Base-by-base conservation (phyloP, 495 filamentous ascomycete genomes). In the Apiosordaria backusii region DNA sequence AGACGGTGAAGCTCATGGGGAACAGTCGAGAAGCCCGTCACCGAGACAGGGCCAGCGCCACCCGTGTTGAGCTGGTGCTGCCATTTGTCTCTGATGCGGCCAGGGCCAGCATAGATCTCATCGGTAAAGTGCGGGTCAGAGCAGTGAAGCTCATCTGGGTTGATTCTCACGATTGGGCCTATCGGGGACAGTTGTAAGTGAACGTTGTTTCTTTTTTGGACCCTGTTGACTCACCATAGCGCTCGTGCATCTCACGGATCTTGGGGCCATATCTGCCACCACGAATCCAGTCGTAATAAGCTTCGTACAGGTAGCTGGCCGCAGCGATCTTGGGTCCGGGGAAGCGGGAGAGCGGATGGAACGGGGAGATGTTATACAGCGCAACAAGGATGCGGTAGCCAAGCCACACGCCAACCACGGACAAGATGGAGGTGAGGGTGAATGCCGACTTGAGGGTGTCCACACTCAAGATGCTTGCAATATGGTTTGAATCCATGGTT, bases 281-380 rank as follows among this genome's bases (percentile, higher is more conserved):
- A 9, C 75, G 70, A 40, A 82, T 66, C 18, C 84, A 67, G 60
- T 86, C 82, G 60, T 82, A 81, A 67, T 83, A 87, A 50, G 81
- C 81, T 55, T 87, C 85, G 27, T 82, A 82, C 23, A 78, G 67
- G 27, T 75, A 77, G 15, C 79, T 80, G 4, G 74, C 67, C 0
- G 80, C 81, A 0, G 83, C 80, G 4, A 85, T 70, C 69, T 77
- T 81, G 0, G 82, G 81, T 0, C 83, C 84, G 5, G 84, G 84
- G 26, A 84, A 74, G 18, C 67, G 60, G 24, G 54, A 65, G 18
- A 78, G 60, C 1, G 76, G 76, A 26, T 78, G 76, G 35, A 75
- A 60, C 5, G 74, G 68, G 1, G 71, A 76, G 52, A 75, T 60
- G 57, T 76, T 73, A 63, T 76, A 78, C 6, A 78, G 15, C 18